A percentile compares a stretch with the other conserved stretches of the same genome.
Conservation (phyloP, 169 alveolate genomes). For the Cryptosporidium meleagridis region DNA sequence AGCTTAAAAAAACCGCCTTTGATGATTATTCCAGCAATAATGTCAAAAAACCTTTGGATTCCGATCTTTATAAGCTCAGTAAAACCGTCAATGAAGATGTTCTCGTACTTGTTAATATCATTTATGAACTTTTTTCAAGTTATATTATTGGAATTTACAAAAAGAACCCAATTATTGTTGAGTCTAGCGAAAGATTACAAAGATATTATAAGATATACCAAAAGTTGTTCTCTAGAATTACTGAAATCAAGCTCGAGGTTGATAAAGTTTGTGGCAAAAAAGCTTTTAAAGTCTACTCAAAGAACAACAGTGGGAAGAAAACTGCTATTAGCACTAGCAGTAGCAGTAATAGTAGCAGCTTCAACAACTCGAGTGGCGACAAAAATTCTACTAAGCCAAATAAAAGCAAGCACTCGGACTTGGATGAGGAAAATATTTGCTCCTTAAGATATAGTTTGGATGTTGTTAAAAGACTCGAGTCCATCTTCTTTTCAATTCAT, state of each 20-base stretch:
- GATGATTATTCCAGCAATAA: neutral
- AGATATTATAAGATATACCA: neutral
- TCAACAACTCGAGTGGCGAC: neutral
- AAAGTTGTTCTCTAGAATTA: neutral
- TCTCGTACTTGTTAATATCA: neutral
- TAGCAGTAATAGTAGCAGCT: neutral
- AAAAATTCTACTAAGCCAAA: neutral
- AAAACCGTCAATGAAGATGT: slow-evolving; percentile 21
- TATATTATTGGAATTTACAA: neutral
- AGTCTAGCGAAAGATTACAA: neutral
- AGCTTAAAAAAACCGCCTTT: neutral
- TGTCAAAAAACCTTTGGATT: neutral
- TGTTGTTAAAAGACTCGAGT: neutral
- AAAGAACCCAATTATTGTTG: neutral
- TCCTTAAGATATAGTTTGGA: slow-evolving; percentile 18
- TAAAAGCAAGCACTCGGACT: neutral
- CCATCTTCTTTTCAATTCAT: neutral
- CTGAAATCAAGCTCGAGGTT: slow-evolving; percentile 2
- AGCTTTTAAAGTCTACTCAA: neutral
- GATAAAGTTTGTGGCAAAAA: slow-evolving; percentile 3
- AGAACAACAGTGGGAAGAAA: neutral
- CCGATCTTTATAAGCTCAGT: no score
- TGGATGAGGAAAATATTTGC: slow-evolving; percentile 4
- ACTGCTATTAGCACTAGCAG: neutral
- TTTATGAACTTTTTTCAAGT: neutral